Evolutionary conservation across 495 filamentous ascomycete species (phyloP), one percentile per base, ranked within the genome.

Genomic region (Cercophora samala): DNA sequence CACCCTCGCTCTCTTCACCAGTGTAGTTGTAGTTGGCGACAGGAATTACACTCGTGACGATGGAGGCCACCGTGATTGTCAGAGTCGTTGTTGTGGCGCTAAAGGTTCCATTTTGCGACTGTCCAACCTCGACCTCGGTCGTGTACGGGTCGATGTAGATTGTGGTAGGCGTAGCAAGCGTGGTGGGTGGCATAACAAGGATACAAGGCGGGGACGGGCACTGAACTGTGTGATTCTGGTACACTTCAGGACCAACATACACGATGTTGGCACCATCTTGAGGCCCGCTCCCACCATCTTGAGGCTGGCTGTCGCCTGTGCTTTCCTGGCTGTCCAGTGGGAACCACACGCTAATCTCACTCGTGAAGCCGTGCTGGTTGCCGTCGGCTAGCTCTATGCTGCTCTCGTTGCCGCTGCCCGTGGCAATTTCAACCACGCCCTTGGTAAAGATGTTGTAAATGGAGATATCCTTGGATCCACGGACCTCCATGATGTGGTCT

Each of bases 391-490:
- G 13, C 13, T 54, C 17, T 3, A 54, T 54, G 52, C 52, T 54
- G 13, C 52, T 54, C 15, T 54, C 19, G 17, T 54, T 54, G 52
- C 17, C 4, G 13, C 19, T 68, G 51, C 64, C 70, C 2, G 11
- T 67, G 5, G 66, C 69, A 24, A 72, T 68, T 18, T 72, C 32
- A 15, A 64, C 51, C 3, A 68, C 58, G 17, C 25, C 71, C n/a
- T 68, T 68, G 1, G 70, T 75, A 46, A 70, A 70, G n/a, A 75
- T 53, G 66, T 75, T 73, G 66, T 61, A 70, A 22, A 73, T 67
- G 15, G 59, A 60, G 0, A 75, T 58, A 23, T 60, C 64, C 18
- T 67, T 68, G 26, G 67, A 77, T 5, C 75, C 70, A 32, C 66
- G 54, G 22, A 77, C 68, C 19, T 77, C 62, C 18, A 79, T 64